Conservation (phyloP, 108 stramenopile species). For the Fragilariopsis cylindrus region DNA sequence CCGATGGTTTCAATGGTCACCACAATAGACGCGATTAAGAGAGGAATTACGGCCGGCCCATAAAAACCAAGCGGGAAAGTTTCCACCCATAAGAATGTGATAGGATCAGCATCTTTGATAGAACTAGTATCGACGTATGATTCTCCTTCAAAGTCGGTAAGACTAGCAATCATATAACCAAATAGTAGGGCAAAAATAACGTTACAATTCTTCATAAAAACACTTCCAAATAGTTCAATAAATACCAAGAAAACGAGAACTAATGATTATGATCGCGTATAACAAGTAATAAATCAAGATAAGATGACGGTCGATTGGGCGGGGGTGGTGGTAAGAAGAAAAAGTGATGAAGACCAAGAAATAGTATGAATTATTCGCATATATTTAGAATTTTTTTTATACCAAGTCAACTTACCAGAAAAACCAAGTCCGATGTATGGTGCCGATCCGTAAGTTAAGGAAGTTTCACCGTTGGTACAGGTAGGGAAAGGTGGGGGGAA, state of each 20-base stretch:
- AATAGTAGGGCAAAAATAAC: conserved; percentile 37
- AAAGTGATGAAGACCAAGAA: too few species aligned
- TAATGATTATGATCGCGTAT: not conserved
- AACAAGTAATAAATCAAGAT: not conserved
- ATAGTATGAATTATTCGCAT: too few species aligned
- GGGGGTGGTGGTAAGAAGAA: too few species aligned
- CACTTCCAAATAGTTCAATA: conserved; percentile 46
- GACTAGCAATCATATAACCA: conserved; percentile 36
- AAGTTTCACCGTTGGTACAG: conserved; percentile 46
- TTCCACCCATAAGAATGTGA: conserved; percentile 55
- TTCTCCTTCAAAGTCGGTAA: conserved; percentile 26
- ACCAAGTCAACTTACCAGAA: not conserved
- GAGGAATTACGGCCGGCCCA: conserved; percentile 46
- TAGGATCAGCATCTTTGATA: conserved; percentile 28
- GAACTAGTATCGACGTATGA: conserved; percentile 26
- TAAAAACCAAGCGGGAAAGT: conserved; percentile 50
- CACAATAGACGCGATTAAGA: conserved; percentile 47
- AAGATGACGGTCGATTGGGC: not conserved
- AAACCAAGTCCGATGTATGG: conserved; percentile 72
- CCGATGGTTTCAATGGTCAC: conserved; percentile 56
- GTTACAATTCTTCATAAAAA: conserved; percentile 34
- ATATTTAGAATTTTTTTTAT: too few species aligned
- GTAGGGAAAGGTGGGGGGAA: conserved; percentile 39
- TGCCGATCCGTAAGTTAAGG: conserved; percentile 43
- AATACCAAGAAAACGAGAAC: conserved; percentile 52